A percentile compares a stretch with the other conserved stretches of the same genome.
Evolutionary conservation across 352 stramenopile species (phyloP).

Genomic region (Phytophthora foliorum): DNA sequence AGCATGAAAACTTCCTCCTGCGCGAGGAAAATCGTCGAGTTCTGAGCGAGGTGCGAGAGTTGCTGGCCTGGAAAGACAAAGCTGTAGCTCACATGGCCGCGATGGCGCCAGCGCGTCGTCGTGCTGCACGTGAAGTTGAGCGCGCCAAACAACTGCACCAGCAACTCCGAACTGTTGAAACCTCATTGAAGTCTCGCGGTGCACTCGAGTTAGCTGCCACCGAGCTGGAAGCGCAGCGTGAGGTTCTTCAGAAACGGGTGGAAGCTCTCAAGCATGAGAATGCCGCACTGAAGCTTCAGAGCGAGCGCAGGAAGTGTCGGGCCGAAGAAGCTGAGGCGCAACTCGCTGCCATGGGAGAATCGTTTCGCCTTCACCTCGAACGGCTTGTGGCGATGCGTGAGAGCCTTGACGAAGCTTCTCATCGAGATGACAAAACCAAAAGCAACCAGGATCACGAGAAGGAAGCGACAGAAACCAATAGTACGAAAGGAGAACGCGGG

Average conservation of each 20-base stretch:
- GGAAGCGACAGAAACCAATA: neutral
- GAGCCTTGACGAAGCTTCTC: conserved; percentile 39
- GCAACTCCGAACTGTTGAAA: conserved; percentile 64
- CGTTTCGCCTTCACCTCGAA: conserved; percentile 67
- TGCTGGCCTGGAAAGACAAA: conserved; percentile 73
- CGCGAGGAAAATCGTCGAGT: conserved; percentile 65
- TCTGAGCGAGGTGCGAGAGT: conserved; percentile 59
- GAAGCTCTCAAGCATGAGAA: conserved; percentile 45
- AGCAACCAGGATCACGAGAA: conserved; percentile 7
- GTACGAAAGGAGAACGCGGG: neutral
- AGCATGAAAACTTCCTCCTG: conserved; percentile 75
- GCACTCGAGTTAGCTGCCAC: conserved; percentile 54
- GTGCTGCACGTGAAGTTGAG: conserved; percentile 55
- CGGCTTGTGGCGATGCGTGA: conserved; percentile 68
- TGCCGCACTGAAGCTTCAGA: conserved; percentile 26
- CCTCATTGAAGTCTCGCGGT: conserved; percentile 62
- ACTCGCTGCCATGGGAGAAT: conserved; percentile 54
- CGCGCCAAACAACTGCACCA: conserved; percentile 64
- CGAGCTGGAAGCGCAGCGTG: conserved; percentile 47
- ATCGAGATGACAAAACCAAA: conserved; percentile 14
- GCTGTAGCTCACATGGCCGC: conserved; percentile 70
- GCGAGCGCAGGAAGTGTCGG: conserved; percentile 24
- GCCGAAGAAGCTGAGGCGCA: conserved; percentile 37
- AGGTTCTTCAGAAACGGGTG: conserved; percentile 36
- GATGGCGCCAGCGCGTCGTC: conserved; percentile 62